Conservation (phyloP, 2,329 filamentous ascomycete genomes). For the Beauveria scarabaeidicola region DNA sequence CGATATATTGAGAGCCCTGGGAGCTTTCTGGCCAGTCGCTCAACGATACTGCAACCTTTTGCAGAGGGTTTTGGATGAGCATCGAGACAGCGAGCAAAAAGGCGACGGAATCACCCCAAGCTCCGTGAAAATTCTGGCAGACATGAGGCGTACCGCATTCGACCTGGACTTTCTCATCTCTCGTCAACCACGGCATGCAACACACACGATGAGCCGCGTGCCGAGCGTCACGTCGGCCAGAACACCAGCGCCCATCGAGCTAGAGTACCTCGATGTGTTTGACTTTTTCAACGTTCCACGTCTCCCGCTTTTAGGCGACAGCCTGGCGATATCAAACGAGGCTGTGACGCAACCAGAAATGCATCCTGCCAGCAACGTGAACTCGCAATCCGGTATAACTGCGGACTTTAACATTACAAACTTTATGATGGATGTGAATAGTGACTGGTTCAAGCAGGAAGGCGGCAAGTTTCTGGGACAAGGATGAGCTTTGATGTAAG, state of each 20-base stretch:
- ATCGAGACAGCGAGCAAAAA: slow-evolving; percentile 66
- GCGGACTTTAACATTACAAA: slow-evolving; percentile 73
- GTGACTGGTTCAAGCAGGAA: slow-evolving; percentile 61
- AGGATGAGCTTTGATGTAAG: neutral
- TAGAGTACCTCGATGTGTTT: slow-evolving; percentile 88
- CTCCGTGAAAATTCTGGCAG: slow-evolving; percentile 77
- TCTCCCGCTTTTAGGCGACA: slow-evolving; percentile 39
- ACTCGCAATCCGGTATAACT: slow-evolving; percentile 15
- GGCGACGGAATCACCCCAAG: slow-evolving; percentile 70
- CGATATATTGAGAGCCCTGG: slow-evolving; percentile 71
- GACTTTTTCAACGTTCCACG: slow-evolving; percentile 90
- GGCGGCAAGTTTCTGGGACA: slow-evolving; percentile 17
- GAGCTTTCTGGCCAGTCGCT: slow-evolving; percentile 77
- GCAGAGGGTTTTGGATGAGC: slow-evolving; percentile 77
- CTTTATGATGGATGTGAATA: slow-evolving; percentile 65
- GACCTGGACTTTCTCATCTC: slow-evolving; percentile 87
- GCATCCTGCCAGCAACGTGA: slow-evolving; percentile 22
- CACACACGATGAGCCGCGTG: slow-evolving; percentile 33
- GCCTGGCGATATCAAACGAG: slow-evolving; percentile 15
- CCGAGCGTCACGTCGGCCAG: slow-evolving; percentile 51
- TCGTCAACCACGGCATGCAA: slow-evolving; percentile 55
- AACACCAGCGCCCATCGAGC: slow-evolving; percentile 68
- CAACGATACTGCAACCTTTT: slow-evolving; percentile 73
- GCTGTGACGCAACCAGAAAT: slow-evolving; percentile 18
- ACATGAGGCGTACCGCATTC: slow-evolving; percentile 86